Conservation (phyloP, 2,329 filamentous ascomycete genomes). For the Sporothrix pseudoabietina region DNA sequence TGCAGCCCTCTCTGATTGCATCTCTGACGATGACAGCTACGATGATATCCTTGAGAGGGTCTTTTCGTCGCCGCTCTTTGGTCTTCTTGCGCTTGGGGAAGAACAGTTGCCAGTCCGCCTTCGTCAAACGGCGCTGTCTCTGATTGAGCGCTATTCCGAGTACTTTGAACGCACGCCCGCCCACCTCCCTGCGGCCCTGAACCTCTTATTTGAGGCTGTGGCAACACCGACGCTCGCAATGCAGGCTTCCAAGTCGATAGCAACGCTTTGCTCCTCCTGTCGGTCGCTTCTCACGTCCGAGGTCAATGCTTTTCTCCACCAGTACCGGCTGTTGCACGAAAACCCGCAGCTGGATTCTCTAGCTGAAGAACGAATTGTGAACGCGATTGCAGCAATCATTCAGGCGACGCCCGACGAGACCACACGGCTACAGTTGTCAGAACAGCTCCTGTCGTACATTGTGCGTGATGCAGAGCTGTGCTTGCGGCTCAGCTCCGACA, state of each 20-base stretch:
- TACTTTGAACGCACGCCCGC: conserved; percentile 73
- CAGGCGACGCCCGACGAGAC: conserved; percentile 67
- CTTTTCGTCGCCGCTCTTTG: conserved; percentile 62
- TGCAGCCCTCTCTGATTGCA: conserved; percentile 66
- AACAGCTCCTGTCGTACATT: conserved; percentile 62
- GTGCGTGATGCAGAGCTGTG: conserved; percentile 60
- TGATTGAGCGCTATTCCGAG: conserved; percentile 72
- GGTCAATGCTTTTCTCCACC: conserved; percentile 67
- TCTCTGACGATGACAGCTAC: conserved; percentile 58
- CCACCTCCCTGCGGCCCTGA: conserved; percentile 69
- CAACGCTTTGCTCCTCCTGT: conserved; percentile 74
- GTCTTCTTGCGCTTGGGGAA: conserved; percentile 54
- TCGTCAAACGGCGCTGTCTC: conserved; percentile 67
- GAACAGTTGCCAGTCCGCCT: conserved; percentile 61
- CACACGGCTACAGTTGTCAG: conserved; percentile 56
- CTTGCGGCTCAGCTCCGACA: conserved; percentile 43
- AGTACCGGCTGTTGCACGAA: conserved; percentile 67
- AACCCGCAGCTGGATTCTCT: conserved; percentile 64
- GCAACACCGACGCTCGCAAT: conserved; percentile 52
- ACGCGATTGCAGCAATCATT: conserved; percentile 73
- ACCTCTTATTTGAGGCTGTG: conserved; percentile 72
- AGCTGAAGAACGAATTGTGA: conserved; percentile 72
- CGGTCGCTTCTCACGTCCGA: conserved; percentile 68
- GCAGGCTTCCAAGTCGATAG: conserved; percentile 73
- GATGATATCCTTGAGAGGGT: conserved; percentile 63